Conservation (phyloP, 805 yeast genomes). For the Geotrichum ghanense region DNA sequence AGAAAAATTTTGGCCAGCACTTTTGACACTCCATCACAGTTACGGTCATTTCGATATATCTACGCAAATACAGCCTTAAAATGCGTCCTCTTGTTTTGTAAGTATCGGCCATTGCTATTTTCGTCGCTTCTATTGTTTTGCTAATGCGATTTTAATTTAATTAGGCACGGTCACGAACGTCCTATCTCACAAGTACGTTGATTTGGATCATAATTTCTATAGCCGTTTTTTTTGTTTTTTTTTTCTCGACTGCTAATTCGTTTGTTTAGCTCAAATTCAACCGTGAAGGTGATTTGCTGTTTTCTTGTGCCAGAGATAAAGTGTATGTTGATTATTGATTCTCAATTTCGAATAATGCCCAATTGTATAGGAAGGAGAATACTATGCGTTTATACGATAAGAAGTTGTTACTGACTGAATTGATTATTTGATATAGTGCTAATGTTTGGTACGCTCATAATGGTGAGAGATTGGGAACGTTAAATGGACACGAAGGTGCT, state of each 20-base stretch:
- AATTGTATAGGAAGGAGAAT: too few species aligned
- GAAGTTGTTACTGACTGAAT: not conserved
- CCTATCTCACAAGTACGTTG: not conserved
- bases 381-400: not conserved
- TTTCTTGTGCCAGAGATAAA: slow-evolving; percentile 86
- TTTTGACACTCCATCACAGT: too few species aligned
- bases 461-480: slow-evolving; percentile 95
- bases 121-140: not conserved
- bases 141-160: not conserved
- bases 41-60: too few species aligned
- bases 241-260: not conserved
- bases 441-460: slow-evolving; percentile 90
- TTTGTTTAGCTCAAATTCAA: slow-evolving; percentile 80
- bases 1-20: not conserved
- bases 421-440: slow-evolving; percentile 31
- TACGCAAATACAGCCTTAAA: not conserved
- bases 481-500: slow-evolving; percentile 83
- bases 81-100: slow-evolving; percentile 1
- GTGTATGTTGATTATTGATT: slow-evolving; percentile 25
- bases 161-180: slow-evolving; percentile 1
- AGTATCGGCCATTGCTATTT: not conserved
- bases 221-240: too few species aligned
- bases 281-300: slow-evolving; percentile 86
- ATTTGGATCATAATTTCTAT: not conserved
- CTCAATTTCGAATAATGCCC: too few species aligned